Percentiles rank a stretch among this genome's conserved stretches.
phyloP scores from a whole-genome alignment of 2,329 filamentous ascomycete species.

The Penicillium sp. region DNA sequence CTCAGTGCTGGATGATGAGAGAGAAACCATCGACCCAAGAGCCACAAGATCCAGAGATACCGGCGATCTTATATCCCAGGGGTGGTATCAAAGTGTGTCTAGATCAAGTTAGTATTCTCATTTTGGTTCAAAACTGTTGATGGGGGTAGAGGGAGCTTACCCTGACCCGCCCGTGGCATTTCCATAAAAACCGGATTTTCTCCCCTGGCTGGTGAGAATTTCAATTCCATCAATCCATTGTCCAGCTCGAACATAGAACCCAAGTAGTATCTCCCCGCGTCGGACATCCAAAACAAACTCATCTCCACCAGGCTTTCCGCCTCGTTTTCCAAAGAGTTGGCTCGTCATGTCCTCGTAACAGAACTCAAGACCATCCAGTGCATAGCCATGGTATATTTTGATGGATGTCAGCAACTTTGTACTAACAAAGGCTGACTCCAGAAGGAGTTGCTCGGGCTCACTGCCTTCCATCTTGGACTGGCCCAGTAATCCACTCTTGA shows the following conservation, averaged over 20 bases:
- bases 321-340: conserved; percentile 83
- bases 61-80: conserved; percentile 84
- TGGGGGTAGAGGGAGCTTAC: conserved; percentile 58
- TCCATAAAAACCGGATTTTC: conserved; percentile 83
- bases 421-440: conserved; percentile 69
- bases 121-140: background rate
- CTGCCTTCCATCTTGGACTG: conserved; percentile 72
- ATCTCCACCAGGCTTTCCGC: conserved; percentile 70
- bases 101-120: conserved; percentile 12
- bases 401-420: conserved; percentile 76
- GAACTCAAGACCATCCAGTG: conserved; percentile 87
- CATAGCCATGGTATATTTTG: conserved; percentile 74
- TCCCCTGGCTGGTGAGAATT: conserved; percentile 85
- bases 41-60: conserved; percentile 80
- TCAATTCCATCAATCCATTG: conserved; percentile 86
- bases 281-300: conserved; percentile 80
- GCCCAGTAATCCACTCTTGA: conserved; percentile 75
- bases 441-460: conserved; percentile 71
- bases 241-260: conserved; percentile 81
- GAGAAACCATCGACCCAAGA: conserved; percentile 85
- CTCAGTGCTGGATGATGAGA: conserved; percentile 72
- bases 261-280: conserved; percentile 82
- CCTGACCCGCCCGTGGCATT: conserved; percentile 77
- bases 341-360: conserved; percentile 83
- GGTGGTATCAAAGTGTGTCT: conserved; percentile 90